Evolutionary conservation across 169 alveolate genomes (phyloP).

Genomic region (Cryptosporidium canis): DNA sequence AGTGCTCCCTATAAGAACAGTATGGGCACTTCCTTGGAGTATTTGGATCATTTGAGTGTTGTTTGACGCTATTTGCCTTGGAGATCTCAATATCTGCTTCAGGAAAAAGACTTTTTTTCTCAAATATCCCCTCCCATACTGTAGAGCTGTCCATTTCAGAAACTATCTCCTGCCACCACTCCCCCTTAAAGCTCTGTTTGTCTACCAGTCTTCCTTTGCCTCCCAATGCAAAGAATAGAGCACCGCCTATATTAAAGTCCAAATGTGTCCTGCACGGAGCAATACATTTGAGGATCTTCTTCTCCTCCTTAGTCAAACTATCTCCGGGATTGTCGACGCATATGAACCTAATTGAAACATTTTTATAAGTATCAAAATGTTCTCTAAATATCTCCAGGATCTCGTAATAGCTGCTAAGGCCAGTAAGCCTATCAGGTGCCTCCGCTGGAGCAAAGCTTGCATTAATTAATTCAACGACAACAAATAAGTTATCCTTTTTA

Average conservation of each 20-base stretch:
- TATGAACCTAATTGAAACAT: constrained; percentile 20
- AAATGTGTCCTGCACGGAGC: constrained; percentile 68
- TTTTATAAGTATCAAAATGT: neutral
- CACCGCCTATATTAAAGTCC: constrained; percentile 73
- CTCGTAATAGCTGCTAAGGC: constrained; percentile 45
- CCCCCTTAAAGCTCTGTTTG: neutral
- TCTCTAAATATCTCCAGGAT: constrained; percentile 6
- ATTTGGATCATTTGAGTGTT: neutral
- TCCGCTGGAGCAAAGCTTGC: constrained; percentile 54
- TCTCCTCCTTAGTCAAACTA: constrained; percentile 6
- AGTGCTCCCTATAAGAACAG: constrained; percentile 41
- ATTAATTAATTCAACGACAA: constrained; percentile 46
- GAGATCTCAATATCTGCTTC: neutral
- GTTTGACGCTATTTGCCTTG: neutral
- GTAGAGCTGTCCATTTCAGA: neutral
- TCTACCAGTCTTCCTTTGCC: constrained; percentile 45
- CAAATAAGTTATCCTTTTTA: neutral
- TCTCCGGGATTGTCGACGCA: constrained; percentile 29
- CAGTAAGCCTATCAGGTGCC: constrained; percentile 71
- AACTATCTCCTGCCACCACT: constrained; percentile 61
- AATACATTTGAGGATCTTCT: constrained; percentile 18
- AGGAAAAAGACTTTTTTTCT: neutral
- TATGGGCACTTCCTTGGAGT: constrained; percentile 39
- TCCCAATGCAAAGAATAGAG: constrained; percentile 46
- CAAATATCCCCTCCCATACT: constrained; percentile 42